These are phyloP conservation scores for Corylus heterophylla DNA, from an alignment of 306 rosid species.

Conservation along the genomic window DNA sequence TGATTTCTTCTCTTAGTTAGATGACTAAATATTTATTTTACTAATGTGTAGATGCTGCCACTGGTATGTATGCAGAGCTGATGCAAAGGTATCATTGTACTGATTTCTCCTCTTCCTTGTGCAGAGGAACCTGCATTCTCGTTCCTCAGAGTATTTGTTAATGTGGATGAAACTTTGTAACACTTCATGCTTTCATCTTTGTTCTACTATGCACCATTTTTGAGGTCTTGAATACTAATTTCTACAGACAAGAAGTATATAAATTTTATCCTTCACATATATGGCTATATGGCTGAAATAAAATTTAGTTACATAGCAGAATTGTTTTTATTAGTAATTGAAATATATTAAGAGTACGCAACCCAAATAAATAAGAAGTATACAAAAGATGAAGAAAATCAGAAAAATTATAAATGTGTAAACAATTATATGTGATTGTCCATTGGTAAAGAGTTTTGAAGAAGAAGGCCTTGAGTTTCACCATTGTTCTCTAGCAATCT, in stretches of 20 bases:
- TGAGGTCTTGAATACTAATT: not conserved
- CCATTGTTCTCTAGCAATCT: too few relatives aligned
- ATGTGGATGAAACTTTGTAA: not conserved
- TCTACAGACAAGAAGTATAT: not conserved
- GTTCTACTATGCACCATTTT: not conserved
- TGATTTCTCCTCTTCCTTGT: constrained; percentile 16
- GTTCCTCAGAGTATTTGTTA: not conserved
- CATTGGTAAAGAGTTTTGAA: too few relatives aligned
- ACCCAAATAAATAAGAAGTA: too few relatives aligned
- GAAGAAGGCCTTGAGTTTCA: too few relatives aligned
- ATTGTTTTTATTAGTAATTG: not conserved
- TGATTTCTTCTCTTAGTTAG: constrained; percentile 3
- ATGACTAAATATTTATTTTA: constrained; percentile 20
- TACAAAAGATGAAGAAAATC: too few relatives aligned
- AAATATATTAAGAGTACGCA: too few relatives aligned
- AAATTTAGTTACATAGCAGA: not conserved
- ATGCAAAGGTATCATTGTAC: constrained; percentile 57
- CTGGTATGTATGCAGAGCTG: constrained; percentile 82
- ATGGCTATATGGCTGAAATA: not conserved
- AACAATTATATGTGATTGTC: too few relatives aligned
- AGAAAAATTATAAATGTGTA: too few relatives aligned
- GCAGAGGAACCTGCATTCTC: constrained; percentile 10
- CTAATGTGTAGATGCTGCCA: constrained; percentile 78
- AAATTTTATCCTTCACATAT: not conserved
- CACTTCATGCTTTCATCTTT: not conserved